phyloP scores from a whole-genome alignment of 2,329 filamentous ascomycete genomes.

The Alternaria sp. region DNA sequence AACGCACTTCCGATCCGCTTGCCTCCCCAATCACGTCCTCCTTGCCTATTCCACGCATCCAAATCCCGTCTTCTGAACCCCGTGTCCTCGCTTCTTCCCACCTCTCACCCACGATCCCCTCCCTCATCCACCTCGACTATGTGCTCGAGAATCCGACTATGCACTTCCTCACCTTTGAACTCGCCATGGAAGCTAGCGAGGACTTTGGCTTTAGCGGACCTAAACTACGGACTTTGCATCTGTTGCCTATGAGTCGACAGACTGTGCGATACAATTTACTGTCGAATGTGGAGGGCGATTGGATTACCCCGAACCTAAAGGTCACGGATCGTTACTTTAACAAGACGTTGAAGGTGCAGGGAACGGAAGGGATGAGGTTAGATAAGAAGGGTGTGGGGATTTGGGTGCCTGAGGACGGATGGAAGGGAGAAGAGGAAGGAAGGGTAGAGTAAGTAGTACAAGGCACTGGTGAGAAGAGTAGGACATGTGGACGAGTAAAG shows the following conservation, averaged over 20 bases:
- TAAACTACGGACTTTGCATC: conserved; percentile 80
- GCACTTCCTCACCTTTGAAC: conserved; percentile 92
- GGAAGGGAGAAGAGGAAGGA: background rate
- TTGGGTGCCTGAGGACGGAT: conserved; percentile 44
- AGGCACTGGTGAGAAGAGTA: background rate
- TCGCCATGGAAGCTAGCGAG: conserved; percentile 91
- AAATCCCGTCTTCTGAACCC: conserved; percentile 84
- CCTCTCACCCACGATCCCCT: conserved; percentile 39
- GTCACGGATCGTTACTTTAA: conserved; percentile 94
- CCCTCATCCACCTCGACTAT: conserved; percentile 61
- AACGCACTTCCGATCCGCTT: conserved; percentile 58
- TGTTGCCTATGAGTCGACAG: conserved; percentile 82
- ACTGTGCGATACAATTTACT: conserved; percentile 78
- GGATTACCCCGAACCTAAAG: conserved; percentile 76
- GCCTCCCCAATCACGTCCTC: conserved; percentile 56
- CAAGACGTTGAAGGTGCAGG: conserved; percentile 82
- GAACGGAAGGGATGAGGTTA: conserved; percentile 72
- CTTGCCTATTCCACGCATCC: conserved; percentile 80
- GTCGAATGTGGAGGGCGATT: conserved; percentile 69
- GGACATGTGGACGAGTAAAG: background rate
- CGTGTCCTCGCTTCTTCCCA: conserved; percentile 72
- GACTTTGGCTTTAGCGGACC: conserved; percentile 92
- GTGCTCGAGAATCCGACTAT: conserved; percentile 93
- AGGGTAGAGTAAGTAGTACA: background rate
- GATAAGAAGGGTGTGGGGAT: conserved; percentile 63